Evolutionary conservation across 148 eudicot genomes (phyloP).

Genomic region (Cornus suecica): DNA sequence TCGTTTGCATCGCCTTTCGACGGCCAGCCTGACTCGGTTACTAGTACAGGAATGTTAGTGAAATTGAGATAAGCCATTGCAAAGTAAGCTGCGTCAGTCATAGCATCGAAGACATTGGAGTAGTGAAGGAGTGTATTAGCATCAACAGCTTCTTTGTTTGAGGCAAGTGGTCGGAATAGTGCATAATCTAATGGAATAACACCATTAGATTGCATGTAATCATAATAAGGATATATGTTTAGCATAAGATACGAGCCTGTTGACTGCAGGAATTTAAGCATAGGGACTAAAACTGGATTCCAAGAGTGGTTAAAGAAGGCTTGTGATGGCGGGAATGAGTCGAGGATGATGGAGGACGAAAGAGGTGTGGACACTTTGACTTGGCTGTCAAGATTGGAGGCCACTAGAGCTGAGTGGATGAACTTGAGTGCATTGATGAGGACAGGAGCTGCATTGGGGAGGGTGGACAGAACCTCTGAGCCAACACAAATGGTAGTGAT

Average conservation of each 20-base stretch:
- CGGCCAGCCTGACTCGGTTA: conserved; percentile 92
- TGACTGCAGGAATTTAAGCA: conserved; percentile 69
- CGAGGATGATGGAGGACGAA: conserved; percentile 61
- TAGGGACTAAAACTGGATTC: conserved; percentile 54
- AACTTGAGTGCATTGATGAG: conserved; percentile 60
- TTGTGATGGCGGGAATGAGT: conserved; percentile 87
- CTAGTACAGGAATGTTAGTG: conserved; percentile 75
- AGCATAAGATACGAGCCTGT: conserved; percentile 69
- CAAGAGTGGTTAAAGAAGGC: conserved; percentile 76
- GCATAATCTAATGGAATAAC: conserved; percentile 88
- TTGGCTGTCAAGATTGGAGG: conserved; percentile 58
- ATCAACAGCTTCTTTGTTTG: conserved; percentile 83
- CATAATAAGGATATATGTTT: conserved; percentile 76
- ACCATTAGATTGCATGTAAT: conserved; percentile 76
- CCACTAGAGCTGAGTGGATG: conserved; percentile 75
- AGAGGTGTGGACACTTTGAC: conserved; percentile 82
- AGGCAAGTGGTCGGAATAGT: conserved; percentile 62
- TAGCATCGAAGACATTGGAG: conserved; percentile 82
- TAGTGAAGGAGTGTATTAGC: conserved; percentile 78
- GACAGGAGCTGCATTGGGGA: conserved; percentile 65
- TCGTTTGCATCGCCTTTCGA: conserved; percentile 74
- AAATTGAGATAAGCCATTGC: conserved; percentile 77
- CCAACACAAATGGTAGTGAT: conserved; percentile 85
- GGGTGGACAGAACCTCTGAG: conserved; percentile 59
- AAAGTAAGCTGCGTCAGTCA: conserved; percentile 83